phyloP scores from a whole-genome alignment of 2,329 filamentous ascomycete species.

The Monosporascus sp. region DNA sequence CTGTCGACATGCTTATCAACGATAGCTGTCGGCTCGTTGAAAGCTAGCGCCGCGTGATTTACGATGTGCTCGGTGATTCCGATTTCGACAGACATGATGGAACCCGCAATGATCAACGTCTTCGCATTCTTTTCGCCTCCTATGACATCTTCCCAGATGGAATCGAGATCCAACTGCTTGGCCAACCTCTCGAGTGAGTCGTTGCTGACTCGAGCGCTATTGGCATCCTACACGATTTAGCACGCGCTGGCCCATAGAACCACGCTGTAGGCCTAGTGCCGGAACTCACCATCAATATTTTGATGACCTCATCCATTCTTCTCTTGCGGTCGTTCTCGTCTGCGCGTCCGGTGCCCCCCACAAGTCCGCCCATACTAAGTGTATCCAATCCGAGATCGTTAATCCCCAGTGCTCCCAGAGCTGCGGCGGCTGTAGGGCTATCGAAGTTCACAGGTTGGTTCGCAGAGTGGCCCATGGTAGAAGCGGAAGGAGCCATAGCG shows the following conservation, averaged over 20 bases:
- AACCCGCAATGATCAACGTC: slow-evolving; percentile 58
- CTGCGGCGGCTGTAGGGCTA: slow-evolving; percentile 58
- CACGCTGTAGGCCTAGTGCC: slow-evolving; percentile 24
- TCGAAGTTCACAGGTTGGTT: slow-evolving; percentile 53
- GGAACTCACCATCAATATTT: slow-evolving; percentile 41
- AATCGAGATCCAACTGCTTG: slow-evolving; percentile 60
- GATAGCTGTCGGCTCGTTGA: slow-evolving; percentile 53
- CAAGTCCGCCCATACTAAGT: slow-evolving; percentile 43
- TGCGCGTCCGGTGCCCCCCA: slow-evolving; percentile 34
- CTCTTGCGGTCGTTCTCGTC: slow-evolving; percentile 52
- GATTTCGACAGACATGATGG: slow-evolving; percentile 56
- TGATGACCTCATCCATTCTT: slow-evolving; percentile 47
- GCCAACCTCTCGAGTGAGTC: slow-evolving; percentile 69
- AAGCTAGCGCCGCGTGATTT: slow-evolving; percentile 56
- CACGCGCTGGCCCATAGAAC: slow-evolving; percentile 26
- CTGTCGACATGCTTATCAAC: slow-evolving; percentile 56
- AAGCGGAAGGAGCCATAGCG: slow-evolving; percentile 39
- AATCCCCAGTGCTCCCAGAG: slow-evolving; percentile 53
- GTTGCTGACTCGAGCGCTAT: slow-evolving; percentile 64
- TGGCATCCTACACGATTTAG: slow-evolving; percentile 24
- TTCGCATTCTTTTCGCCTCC: slow-evolving; percentile 43
- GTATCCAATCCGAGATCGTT: slow-evolving; percentile 49
- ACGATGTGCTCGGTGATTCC: slow-evolving; percentile 57
- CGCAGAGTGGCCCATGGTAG: slow-evolving; percentile 41
- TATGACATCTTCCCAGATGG: slow-evolving; percentile 51